Conservation (phyloP, 768 basidiomycete species). For the Termitomyces sp. region DNA sequence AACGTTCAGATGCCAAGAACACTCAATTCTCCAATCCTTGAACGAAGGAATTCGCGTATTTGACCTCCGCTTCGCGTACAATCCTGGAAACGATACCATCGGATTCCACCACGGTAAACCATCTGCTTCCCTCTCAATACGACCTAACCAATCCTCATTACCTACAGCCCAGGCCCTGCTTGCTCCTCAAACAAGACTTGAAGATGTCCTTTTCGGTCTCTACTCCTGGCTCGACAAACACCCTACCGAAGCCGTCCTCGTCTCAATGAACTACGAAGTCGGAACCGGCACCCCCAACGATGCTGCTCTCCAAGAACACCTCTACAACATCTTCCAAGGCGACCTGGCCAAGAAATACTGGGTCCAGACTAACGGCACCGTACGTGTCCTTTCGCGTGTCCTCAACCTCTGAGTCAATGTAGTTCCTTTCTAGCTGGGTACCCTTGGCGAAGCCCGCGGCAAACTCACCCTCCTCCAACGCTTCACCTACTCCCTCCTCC, state of each 20-base stretch:
- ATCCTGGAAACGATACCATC: conserved; percentile 47
- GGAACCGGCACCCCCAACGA: conserved; percentile 43
- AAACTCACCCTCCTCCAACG: conserved; percentile 50
- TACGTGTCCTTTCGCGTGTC: conserved; percentile 12
- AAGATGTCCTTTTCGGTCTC: conserved; percentile 48
- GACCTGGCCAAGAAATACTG: conserved; percentile 39
- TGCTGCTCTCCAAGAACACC: conserved; percentile 34
- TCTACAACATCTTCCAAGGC: conserved; percentile 36
- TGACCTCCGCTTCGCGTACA: conserved; percentile 44
- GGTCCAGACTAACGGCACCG: conserved; percentile 41
- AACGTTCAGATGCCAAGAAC: conserved; percentile 40
- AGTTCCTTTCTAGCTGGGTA: conserved; percentile 32
- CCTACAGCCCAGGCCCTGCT: conserved; percentile 35
- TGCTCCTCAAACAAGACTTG: conserved; percentile 39
- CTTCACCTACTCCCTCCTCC: conserved; percentile 38
- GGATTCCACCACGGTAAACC: conserved; percentile 45
- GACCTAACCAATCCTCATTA: background rate
- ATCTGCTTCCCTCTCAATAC: background rate
- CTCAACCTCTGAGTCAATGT: no score
- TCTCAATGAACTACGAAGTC: conserved; percentile 47
- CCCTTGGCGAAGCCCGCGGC: conserved; percentile 47
- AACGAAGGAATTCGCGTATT: conserved; percentile 50
- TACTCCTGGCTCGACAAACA: conserved; percentile 51
- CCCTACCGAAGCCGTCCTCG: conserved; percentile 46
- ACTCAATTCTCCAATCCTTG: conserved; percentile 40